Evolutionary conservation across 164 flowering plant genomes (phyloP), one percentile per base, ranked within the genome.

Genomic region (Annona squamosa): DNA sequence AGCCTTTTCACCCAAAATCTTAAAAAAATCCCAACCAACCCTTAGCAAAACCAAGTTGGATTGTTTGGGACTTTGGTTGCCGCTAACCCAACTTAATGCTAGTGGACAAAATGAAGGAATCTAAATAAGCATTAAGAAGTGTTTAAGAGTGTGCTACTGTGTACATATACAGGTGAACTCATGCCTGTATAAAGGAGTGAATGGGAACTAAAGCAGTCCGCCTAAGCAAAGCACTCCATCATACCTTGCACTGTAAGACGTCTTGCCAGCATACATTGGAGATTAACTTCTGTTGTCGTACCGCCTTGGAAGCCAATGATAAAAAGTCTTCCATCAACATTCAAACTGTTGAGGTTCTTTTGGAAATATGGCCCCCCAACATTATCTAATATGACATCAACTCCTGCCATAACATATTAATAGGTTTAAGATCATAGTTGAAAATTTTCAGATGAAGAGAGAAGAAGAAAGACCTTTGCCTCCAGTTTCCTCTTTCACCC

Each of bases 221-320:
- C 37, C 37, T 26, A 26, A 26, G 37, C 37, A 26, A 26, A 26
- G 37, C 37, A 26, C 2, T 66, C 4, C 47, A 42, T 37, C 17
- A 69, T 85, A 94, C 97, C 94, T 87, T 92, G 98, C 75, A 95
- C 93, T 5, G 97, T 95, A 56, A 91, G 90, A 72, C 98, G 94
- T 82, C 74, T 89, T 43, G 88, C 87, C 73, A 91, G 81, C 73
- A 95, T 68, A 77, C 76, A n/a, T 7, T 72, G 59, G 12, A 93
- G 85, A 77, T 93, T 86, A 13, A 85, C 77, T 82, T 92, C 81
- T n/a, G 93, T 73, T 9, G 72, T 75, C 4, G 85, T 52, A 68
- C 98, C 98, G 70, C 97, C 90, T 82, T 76, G 79, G 70, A 85
- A 76, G 68, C 97, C 96, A 48, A 95, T 86, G 7, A 92, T 81